phyloP scores from a whole-genome alignment of 73 alveolate species.

The Effrenium voratum region DNA sequence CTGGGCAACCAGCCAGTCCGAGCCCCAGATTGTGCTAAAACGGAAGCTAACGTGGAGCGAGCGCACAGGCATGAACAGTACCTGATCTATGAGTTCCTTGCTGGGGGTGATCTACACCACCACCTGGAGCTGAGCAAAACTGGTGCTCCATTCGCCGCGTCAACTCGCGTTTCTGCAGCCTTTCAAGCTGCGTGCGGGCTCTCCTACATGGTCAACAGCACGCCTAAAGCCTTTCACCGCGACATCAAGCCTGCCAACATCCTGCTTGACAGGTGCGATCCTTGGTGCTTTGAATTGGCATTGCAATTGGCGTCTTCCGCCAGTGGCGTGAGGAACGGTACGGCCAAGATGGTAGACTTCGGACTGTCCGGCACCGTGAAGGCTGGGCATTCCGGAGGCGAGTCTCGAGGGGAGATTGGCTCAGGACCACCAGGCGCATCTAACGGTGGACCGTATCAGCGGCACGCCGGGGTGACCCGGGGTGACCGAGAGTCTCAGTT shows the following conservation, averaged over 20 bases:
- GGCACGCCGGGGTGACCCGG: constrained; percentile 69
- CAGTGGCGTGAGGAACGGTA: background rate
- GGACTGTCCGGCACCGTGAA: constrained; percentile 15
- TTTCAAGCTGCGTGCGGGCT: constrained; percentile 45
- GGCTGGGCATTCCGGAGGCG: background rate
- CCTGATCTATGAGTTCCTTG: constrained; percentile 66
- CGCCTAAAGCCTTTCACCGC: constrained; percentile 46
- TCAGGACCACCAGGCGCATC: background rate
- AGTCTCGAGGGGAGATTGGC: background rate
- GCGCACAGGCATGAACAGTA: background rate
- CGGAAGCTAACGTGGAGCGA: background rate
- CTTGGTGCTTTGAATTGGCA: background rate
- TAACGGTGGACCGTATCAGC: constrained; percentile 26
- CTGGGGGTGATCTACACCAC: constrained; percentile 37
- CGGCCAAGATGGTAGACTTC: constrained; percentile 66
- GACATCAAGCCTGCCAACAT: constrained; percentile 83
- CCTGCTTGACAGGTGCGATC: constrained; percentile 3
- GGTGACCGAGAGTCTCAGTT: background rate
- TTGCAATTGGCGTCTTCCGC: background rate
- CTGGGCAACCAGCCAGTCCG: constrained; percentile 25
- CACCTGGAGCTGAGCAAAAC: background rate
- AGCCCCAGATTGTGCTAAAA: background rate
- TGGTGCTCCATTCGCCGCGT: background rate
- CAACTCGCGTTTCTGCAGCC: constrained; percentile 5
- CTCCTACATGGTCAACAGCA: constrained; percentile 17